phyloP scores from a whole-genome alignment of 2,329 filamentous ascomycete species.

The Alternaria brassicae region DNA sequence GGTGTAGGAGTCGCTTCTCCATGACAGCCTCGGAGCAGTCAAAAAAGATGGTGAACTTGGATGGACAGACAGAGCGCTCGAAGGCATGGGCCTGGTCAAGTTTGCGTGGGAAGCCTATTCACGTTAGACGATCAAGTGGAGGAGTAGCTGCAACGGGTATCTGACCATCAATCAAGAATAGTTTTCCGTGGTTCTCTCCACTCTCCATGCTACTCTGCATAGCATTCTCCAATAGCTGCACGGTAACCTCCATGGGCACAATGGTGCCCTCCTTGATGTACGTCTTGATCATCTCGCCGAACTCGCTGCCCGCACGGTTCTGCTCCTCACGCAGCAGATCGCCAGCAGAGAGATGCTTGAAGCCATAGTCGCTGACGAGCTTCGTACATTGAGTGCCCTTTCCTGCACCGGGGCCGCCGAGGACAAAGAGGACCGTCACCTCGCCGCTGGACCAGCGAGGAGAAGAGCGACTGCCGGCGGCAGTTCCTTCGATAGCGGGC shows the following conservation, averaged over 20 bases:
- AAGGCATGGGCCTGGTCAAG: slow-evolving; percentile 97
- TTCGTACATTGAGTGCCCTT: slow-evolving; percentile 96
- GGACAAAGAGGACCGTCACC: slow-evolving; percentile 94
- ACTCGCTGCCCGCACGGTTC: slow-evolving; percentile 82
- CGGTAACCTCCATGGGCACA: slow-evolving; percentile 98
- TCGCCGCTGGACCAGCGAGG: slow-evolving; percentile 77
- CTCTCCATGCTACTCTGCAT: slow-evolving; percentile 74
- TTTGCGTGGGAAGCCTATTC: slow-evolving; percentile 84
- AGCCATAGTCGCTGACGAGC: slow-evolving; percentile 85
- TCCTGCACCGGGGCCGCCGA: slow-evolving; percentile 92
- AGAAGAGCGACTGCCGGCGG: slow-evolving; percentile 56
- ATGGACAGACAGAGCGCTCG: slow-evolving; percentile 84
- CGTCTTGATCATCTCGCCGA: slow-evolving; percentile 88
- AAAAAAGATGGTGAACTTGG: slow-evolving; percentile 88
- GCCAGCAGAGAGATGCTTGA: slow-evolving; percentile 91
- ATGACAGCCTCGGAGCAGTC: slow-evolving; percentile 91
- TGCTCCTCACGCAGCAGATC: slow-evolving; percentile 95
- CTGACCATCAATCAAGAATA: slow-evolving; percentile 74
- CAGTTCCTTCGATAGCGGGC: slow-evolving; percentile 51
- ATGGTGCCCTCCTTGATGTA: slow-evolving; percentile 96
- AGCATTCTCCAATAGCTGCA: slow-evolving; percentile 90
- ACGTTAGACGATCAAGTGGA: background rate
- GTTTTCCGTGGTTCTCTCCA: slow-evolving; percentile 62
- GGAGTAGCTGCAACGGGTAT: background rate
- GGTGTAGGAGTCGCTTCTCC: slow-evolving; percentile 81